Evolutionary conservation across 257 asterid species (phyloP), one percentile per base, ranked within the genome.

Genomic region (Nicotiana paniculata): DNA sequence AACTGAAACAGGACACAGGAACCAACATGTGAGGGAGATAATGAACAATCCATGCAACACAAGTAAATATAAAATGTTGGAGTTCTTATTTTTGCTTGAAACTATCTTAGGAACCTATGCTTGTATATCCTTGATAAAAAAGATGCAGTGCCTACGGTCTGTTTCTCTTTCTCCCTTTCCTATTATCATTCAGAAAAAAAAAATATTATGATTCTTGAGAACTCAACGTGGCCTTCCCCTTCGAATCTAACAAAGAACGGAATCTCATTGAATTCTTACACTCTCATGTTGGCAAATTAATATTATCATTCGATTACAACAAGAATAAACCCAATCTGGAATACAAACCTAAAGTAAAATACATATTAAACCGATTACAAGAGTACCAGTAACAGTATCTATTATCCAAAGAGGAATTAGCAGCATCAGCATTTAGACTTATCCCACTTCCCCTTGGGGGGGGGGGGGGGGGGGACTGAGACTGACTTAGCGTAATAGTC

Each of bases 1-100:
- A 93, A 96, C 98, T 95, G 93, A 86, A 82, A 76, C 74, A 32
- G 30, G 62, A 48, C 39, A 48, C 8, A 62, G 33, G 26, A 74
- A 74, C 26, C 13, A 65, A 65, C 39, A 74, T 26, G 79, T 74
- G 51, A 48, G 78, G 35, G 70, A 30, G 6, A 17, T 74, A 0
- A 2, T 8, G 0, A 48, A 74, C 15, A 48, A 74, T 48, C 62
- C 43, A 48, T 48, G 62, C 24, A 8, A 48, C 3, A 11, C 63
- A 48, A 74, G 43, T 48, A 26, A 12, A 74, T 6, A 26, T 24
- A 21, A 13, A n/a, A 21, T 12, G 7, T 46, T 43, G 11, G 77
- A 21, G 7, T 46, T 43, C 21, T 46, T 72, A 72, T 30, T 46
- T 24, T 72, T 70, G 77, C 77, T 43, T 46, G 61, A 24, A 26